Base-by-base conservation (phyloP, 2,329 filamentous ascomycete species). In the Geoglossum cookeanum region DNA sequence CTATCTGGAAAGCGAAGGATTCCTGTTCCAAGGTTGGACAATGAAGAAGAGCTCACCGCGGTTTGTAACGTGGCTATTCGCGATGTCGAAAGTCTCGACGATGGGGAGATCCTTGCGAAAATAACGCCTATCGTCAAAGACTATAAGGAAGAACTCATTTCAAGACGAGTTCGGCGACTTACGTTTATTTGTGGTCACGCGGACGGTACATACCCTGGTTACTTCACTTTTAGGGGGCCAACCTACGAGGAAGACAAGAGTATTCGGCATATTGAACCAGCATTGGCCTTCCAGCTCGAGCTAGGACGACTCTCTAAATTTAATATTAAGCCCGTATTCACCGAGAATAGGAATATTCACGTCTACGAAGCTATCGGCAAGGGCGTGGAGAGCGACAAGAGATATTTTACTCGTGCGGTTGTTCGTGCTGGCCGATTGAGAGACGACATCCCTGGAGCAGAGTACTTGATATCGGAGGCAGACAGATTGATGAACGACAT, bases 291-390 rank as follows among this genome's bases (percentile, higher is more conserved):
- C 87, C 92, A 98, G 77, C 86, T 97, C 69, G 92, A 98, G 73
- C 83, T 98, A 62, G 85, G 83, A 59, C 86, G 92, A 70, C 80
- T 98, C 33, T 86, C 85, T 67, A 97, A 96, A 75, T 98, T 98
- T 80, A 84, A 89, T 74, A 94, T 97, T 73, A 94, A 90, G 75
- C 91, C 92, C 1, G 89, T 98, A 55, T 98, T 98, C 74, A 97
- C 92, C 0, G 90, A 97, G 73, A 98, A 98, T 77, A 86, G 94
- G 68, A 97, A 94, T 73, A 96, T 98, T 62, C 92, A 98, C 75
- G 90, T 98, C 59, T 98, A 97, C 72, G 90, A 97, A 76, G 92
- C 87, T 63, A 76, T 94, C 65, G 92, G 92, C 67, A 98, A 96
- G 77, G 86, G 86, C 55, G 85, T 90, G 44, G 90, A 96, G 68